Percentiles rank a stretch among this genome's conserved stretches.
Evolutionary conservation across 1,284 basidiomycete genomes (phyloP).

Genomic region (Kwoniella shivajii): DNA sequence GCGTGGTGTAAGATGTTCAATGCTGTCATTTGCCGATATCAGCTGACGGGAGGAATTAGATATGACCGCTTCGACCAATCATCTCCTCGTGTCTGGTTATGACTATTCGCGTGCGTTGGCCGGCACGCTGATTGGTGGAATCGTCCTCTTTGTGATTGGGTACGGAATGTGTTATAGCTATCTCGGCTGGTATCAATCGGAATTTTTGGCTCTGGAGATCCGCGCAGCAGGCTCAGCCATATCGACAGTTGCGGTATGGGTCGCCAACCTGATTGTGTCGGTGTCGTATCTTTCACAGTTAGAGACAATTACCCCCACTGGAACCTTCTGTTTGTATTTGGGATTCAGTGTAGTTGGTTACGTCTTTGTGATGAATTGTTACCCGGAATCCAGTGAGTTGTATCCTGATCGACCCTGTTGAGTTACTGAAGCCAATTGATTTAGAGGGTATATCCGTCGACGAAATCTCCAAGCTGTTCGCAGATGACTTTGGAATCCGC

Average conservation of each 20-base stretch:
- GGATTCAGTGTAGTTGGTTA: slow-evolving; percentile 24
- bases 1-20: slow-evolving; percentile 28
- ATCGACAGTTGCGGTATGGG: slow-evolving; percentile 23
- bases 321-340: slow-evolving; percentile 29
- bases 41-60: neutral
- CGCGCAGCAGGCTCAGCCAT: slow-evolving; percentile 36
- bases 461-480: slow-evolving; percentile 22
- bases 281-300: slow-evolving; percentile 26
- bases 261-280: slow-evolving; percentile 32
- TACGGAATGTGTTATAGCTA: slow-evolving; percentile 47
- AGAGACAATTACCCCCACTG: slow-evolving; percentile 19
- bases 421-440: neutral
- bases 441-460: slow-evolving; percentile 25
- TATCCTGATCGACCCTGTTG: neutral
- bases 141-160: slow-evolving; percentile 41
- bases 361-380: slow-evolving; percentile 26
- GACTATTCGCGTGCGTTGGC: slow-evolving; percentile 23
- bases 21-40: no score
- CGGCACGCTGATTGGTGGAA: slow-evolving; percentile 40
- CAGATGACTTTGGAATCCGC: slow-evolving; percentile 27
- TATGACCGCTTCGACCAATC: slow-evolving; percentile 8
- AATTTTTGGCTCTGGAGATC: slow-evolving; percentile 46
- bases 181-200: slow-evolving; percentile 46
- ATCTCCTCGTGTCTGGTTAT: slow-evolving; percentile 22
- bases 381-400: slow-evolving; percentile 31